Conservation (phyloP, 2,329 filamentous ascomycete genomes). For the Neofusicoccum kwambonambiense region DNA sequence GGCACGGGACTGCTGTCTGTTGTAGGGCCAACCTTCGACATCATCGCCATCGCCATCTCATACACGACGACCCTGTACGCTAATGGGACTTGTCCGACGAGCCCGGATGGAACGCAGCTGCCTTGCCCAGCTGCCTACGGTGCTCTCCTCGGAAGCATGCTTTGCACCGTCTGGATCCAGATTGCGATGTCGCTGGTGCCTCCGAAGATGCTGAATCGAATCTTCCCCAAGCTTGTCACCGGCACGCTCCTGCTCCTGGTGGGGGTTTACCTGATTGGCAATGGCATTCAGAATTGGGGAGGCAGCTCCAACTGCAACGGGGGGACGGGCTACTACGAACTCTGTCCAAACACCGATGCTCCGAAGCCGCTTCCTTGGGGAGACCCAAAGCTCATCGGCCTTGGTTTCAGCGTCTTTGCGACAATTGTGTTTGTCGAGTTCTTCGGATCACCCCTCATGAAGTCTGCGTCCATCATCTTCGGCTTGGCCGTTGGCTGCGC, state of each 20-base stretch:
- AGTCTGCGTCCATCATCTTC: conserved; percentile 29
- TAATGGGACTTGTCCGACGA: conserved; percentile 25
- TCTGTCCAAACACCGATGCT: conserved; percentile 25
- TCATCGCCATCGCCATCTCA: conserved; percentile 30
- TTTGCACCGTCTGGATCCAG: conserved; percentile 44
- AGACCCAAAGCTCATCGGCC: conserved; percentile 28
- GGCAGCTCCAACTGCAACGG: conserved; percentile 29
- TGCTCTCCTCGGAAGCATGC: conserved; percentile 33
- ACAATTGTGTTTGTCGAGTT: conserved; percentile 30
- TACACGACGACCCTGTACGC: conserved; percentile 29
- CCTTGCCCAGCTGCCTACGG: conserved; percentile 25
- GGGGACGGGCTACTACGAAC: conserved; percentile 28
- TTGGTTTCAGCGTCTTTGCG: conserved; percentile 31
- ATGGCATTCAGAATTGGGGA: conserved; percentile 31
- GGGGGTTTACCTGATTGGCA: conserved; percentile 29
- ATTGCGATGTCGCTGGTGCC: conserved; percentile 27
- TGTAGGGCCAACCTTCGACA: conserved; percentile 31
- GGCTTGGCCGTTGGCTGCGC: conserved; percentile 29
- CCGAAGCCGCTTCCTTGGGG: conserved; percentile 34
- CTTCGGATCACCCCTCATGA: conserved; percentile 30
- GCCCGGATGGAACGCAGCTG: conserved; percentile 26
- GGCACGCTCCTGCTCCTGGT: conserved; percentile 27
- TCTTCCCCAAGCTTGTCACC: conserved; percentile 31
- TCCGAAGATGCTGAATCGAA: conserved; percentile 25
- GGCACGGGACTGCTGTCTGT: conserved; percentile 30